A percentile compares a stretch with the other conserved stretches of the same genome.
Conservation (phyloP, 805 yeast genomes). For the Candida tallmaniae region DNA sequence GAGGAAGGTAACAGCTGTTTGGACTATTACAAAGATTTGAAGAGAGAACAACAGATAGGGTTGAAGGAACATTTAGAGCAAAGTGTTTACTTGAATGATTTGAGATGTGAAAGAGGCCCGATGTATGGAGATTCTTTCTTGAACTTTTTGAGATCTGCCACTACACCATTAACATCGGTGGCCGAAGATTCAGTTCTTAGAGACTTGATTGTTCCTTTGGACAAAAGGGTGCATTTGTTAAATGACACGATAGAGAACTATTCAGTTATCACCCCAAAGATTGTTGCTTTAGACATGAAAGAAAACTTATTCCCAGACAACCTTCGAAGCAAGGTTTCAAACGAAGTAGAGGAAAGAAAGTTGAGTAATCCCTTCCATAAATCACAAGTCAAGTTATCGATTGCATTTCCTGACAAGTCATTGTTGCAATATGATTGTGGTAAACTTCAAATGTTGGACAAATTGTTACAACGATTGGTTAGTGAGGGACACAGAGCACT, state of each 20-base stretch:
- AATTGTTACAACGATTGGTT: conserved; percentile 67
- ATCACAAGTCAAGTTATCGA: conserved; percentile 78
- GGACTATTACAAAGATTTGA: conserved; percentile 55
- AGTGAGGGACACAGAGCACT: conserved; percentile 90
- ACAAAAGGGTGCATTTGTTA: conserved; percentile 30
- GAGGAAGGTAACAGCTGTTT: conserved; percentile 35
- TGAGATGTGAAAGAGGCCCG: conserved; percentile 64
- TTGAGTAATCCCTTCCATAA: conserved; percentile 64
- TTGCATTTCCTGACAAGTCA: conserved; percentile 95
- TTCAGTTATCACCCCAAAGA: conserved; percentile 86
- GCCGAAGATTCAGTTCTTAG: conserved; percentile 12
- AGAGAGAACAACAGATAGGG: conserved; percentile 48
- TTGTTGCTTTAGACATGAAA: conserved; percentile 69
- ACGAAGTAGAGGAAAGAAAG: conserved; percentile 30
- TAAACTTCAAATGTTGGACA: conserved; percentile 81
- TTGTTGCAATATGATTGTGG: conserved; percentile 95
- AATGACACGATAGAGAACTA: conserved; percentile 60
- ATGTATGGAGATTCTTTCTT: conserved; percentile 61
- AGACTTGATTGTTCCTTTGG: conserved; percentile 21
- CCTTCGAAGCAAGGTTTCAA: conserved; percentile 27
- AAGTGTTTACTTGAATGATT: conserved; percentile 54
- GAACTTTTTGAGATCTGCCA: conserved; percentile 25
- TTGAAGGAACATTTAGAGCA: conserved; percentile 54
- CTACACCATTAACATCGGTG: conserved; percentile 4
- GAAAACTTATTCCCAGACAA: conserved; percentile 43